These are phyloP conservation scores for Acacia crassicarpa DNA, from an alignment of 306 rosid genomes.

Conservation along the genomic window DNA sequence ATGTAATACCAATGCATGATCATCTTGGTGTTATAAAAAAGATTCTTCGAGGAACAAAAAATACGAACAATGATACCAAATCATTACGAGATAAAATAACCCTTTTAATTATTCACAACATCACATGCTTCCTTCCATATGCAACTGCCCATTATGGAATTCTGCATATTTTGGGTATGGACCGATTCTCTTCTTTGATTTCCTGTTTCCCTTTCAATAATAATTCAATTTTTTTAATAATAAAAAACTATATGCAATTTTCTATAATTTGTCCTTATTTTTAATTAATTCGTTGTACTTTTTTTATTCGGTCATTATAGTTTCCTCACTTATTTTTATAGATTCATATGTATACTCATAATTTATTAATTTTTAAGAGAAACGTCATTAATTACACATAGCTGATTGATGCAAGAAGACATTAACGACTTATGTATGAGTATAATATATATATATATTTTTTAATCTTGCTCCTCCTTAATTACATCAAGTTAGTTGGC, in stretches of 20 bases:
- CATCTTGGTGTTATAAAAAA: neutral
- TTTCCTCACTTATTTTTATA: too few species aligned
- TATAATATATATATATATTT: too few species aligned
- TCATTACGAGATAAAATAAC: neutral
- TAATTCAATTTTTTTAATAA: neutral
- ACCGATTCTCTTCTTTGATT: constrained; percentile 11
- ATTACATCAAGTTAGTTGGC: too few species aligned
- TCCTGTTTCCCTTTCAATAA: constrained; percentile 2
- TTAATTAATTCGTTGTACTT: too few species aligned
- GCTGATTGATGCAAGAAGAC: too few species aligned
- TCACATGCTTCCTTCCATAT: neutral
- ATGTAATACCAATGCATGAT: neutral
- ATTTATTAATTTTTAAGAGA: too few species aligned
- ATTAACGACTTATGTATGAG: too few species aligned
- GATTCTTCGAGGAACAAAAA: neutral
- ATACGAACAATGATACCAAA: neutral
- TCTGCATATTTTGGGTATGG: constrained; percentile 15
- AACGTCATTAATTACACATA: too few species aligned
- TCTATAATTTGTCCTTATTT: neutral
- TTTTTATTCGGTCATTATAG: too few species aligned
- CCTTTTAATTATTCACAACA: neutral
- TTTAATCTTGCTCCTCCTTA: too few species aligned
- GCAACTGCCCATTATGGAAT: constrained; percentile 23
- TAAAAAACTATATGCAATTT: too few species aligned
- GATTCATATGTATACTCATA: too few species aligned